Conservation (phyloP, 164 flowering plant genomes). For the Macadamia integrifolia region DNA sequence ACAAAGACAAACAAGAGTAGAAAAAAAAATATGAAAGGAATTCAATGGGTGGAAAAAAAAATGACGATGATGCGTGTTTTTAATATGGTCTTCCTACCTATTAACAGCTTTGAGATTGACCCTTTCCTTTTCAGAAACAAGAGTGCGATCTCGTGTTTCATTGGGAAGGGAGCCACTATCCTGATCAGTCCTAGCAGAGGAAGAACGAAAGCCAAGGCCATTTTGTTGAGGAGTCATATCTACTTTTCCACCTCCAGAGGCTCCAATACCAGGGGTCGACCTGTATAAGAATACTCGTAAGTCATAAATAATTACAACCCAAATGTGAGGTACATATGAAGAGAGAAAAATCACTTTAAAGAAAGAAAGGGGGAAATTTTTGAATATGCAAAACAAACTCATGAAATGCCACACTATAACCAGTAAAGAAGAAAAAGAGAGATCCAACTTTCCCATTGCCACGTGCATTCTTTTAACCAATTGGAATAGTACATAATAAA, state of each 20-base stretch:
- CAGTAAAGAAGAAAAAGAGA: neutral
- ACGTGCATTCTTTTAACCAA: no score
- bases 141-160: slow-evolving; percentile 60
- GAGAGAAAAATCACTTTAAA: neutral
- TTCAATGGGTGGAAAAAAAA: neutral
- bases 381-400: neutral
- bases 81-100: slow-evolving; percentile 43
- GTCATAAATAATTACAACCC: neutral
- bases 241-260: slow-evolving; percentile 50
- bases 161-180: slow-evolving; percentile 42
- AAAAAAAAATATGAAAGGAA: neutral
- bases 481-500: no score
- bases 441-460: neutral
- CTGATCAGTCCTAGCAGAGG: slow-evolving; percentile 47
- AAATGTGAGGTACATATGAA: neutral
- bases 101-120: slow-evolving; percentile 54
- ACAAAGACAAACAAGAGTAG: neutral
- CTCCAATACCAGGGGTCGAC: slow-evolving; percentile 54
- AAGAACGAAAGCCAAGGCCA: slow-evolving; percentile 43
- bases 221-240: slow-evolving; percentile 47
- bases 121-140: slow-evolving; percentile 66
- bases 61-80: neutral
- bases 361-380: neutral
- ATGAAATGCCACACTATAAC: neutral
- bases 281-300: slow-evolving; percentile 26